A percentile compares a stretch with the other conserved stretches of the same genome.
Evolutionary conservation across 352 stramenopile genomes (phyloP).

Genomic region (Phytophthora sp.): DNA sequence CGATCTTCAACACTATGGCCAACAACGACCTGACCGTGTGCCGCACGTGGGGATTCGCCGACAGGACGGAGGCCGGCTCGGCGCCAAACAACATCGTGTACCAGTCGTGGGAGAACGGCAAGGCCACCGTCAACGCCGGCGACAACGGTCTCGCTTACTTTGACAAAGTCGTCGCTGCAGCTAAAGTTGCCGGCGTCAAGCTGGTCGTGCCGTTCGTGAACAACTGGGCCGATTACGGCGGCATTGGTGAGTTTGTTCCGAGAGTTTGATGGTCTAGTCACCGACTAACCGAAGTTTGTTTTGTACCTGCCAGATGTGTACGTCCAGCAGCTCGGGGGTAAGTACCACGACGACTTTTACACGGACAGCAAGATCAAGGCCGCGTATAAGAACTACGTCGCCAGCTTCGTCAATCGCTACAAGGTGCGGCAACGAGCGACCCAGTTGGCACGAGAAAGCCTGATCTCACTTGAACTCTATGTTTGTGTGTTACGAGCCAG

Average conservation of each 20-base stretch:
- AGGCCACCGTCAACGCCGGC: conserved; percentile 29
- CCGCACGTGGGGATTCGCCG: conserved; percentile 34
- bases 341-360: conserved; percentile 43
- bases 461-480: no score
- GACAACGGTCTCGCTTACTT: conserved; percentile 41
- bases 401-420: conserved; percentile 31
- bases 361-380: conserved; percentile 34
- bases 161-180: conserved; percentile 34
- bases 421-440: neutral
- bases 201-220: conserved; percentile 44
- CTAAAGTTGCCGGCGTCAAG: conserved; percentile 42
- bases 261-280: no score
- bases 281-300: neutral
- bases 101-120: conserved; percentile 38
- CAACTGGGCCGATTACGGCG: conserved; percentile 45
- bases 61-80: conserved; percentile 21
- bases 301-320: conserved; percentile 16
- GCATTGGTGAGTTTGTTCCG: conserved; percentile 19
- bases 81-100: conserved; percentile 35
- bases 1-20: conserved; percentile 39
- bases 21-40: conserved; percentile 39
- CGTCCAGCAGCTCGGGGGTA: conserved; percentile 37
- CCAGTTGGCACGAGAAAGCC: no score
- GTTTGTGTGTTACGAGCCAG: no score
- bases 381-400: conserved; percentile 38